These are phyloP conservation scores for Achaetomium macrosporum DNA, from an alignment of 2,329 filamentous ascomycete species.

Conservation along the genomic window DNA sequence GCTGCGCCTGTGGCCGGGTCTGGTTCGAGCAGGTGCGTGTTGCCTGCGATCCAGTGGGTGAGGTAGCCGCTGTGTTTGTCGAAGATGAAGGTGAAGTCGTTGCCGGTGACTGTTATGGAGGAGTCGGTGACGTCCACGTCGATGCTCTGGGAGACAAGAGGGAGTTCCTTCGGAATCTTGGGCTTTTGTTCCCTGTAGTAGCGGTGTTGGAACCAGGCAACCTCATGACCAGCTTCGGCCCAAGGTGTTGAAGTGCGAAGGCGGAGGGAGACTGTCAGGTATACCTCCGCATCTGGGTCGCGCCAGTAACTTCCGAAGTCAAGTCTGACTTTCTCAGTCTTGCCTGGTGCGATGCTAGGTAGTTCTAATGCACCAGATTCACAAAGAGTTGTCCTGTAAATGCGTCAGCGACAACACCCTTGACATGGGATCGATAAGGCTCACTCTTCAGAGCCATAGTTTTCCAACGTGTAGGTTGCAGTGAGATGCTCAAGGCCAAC, in stretches of 20 bases:
- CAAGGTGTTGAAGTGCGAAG: conserved; percentile 42
- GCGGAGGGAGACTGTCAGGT: conserved; percentile 41
- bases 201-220: conserved; percentile 49
- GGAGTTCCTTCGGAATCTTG: conserved; percentile 7
- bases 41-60: conserved; percentile 36
- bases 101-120: conserved; percentile 26
- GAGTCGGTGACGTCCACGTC: conserved; percentile 18
- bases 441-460: conserved; percentile 35
- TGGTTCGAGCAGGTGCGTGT: conserved; percentile 31
- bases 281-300: conserved; percentile 32
- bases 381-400: conserved; percentile 26
- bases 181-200: conserved; percentile 30
- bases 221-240: conserved; percentile 47
- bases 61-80: conserved; percentile 41
- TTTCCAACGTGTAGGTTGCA: conserved; percentile 40
- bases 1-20: conserved; percentile 34
- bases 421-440: conserved; percentile 6
- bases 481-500: conserved; percentile 37
- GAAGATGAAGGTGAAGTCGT: conserved; percentile 37
- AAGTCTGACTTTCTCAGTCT: conserved; percentile 27
- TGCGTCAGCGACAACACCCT: not conserved
- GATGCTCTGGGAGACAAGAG: conserved; percentile 15
- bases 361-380: conserved; percentile 35
- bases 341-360: conserved; percentile 36
- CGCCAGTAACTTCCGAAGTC: not conserved